Conservation (phyloP, 1,139 yeast species). For the Suhomyces chickasaworum region DNA sequence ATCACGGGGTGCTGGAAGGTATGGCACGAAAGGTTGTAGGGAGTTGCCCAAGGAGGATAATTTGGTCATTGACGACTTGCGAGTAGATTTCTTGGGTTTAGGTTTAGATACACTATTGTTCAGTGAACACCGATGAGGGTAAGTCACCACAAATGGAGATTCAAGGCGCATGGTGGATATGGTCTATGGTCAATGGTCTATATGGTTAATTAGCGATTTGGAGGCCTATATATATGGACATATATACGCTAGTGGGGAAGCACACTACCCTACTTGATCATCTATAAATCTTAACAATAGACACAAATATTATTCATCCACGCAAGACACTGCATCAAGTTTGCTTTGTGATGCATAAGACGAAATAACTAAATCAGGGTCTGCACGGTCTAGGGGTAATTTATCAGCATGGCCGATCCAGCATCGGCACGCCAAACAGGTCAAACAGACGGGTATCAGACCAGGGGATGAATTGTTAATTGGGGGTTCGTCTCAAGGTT, state of each 20-base stretch:
- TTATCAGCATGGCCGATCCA: background rate
- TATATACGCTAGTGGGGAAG: background rate
- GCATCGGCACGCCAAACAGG: background rate
- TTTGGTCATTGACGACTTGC: background rate
- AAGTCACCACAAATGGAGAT: conserved; percentile 3
- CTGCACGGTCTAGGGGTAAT: conserved; percentile 4
- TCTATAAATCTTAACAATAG: background rate
- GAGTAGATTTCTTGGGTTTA: background rate
- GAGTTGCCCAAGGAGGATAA: background rate
- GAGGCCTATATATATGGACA: background rate
- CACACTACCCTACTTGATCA: conserved; percentile 6
- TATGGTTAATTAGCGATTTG: background rate
- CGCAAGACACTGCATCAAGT: conserved; percentile 5
- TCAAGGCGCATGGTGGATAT: conserved; percentile 6
- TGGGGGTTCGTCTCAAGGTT: background rate
- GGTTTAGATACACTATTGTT: background rate
- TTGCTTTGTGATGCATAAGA: conserved; percentile 2
- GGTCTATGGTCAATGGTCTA: no score
- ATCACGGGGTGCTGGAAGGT: background rate
- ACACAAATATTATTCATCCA: conserved; percentile 2
- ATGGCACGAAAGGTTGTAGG: background rate
- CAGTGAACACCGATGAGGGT: background rate
- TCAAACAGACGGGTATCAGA: no score
- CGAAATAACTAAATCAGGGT: conserved; percentile 8
- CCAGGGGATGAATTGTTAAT: background rate